phyloP scores from a whole-genome alignment of 179 eudicot genomes.

The Sideroxylon spinosum region DNA sequence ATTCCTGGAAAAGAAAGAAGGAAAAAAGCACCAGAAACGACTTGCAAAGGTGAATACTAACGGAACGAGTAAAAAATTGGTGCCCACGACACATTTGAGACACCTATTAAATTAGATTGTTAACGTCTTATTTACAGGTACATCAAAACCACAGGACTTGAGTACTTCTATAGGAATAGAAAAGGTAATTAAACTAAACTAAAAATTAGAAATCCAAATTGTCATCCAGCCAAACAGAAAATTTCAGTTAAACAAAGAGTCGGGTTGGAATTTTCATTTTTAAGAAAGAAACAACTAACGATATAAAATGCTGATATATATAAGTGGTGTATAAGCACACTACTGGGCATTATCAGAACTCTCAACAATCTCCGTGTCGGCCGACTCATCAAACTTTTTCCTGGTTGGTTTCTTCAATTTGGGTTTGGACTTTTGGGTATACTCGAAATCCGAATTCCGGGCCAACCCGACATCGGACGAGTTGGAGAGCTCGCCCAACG shows the following conservation, averaged over 20 bases:
- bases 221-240: neutral
- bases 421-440: constrained; percentile 13
- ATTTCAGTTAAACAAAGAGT: neutral
- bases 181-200: too few relatives aligned
- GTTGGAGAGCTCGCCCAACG: constrained; percentile 39
- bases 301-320: constrained; percentile 28
- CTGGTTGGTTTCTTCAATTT: neutral
- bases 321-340: constrained; percentile 23
- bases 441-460: neutral
- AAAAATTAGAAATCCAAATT: neutral
- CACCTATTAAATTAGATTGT: too few relatives aligned
- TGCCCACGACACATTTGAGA: too few relatives aligned
- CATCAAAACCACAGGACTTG: too few relatives aligned
- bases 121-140: too few relatives aligned
- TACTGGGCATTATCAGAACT: constrained; percentile 14
- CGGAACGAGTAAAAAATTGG: too few relatives aligned
- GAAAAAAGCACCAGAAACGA: neutral
- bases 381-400: neutral
- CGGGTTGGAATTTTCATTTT: too few relatives aligned
- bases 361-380: neutral
- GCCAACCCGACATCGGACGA: neutral
- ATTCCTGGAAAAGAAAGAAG: neutral
- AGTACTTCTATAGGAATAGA: too few relatives aligned
- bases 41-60: neutral
- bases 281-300: neutral